Conservation (phyloP, 495 filamentous ascomycete species). For the Trichoderma reesei region DNA sequence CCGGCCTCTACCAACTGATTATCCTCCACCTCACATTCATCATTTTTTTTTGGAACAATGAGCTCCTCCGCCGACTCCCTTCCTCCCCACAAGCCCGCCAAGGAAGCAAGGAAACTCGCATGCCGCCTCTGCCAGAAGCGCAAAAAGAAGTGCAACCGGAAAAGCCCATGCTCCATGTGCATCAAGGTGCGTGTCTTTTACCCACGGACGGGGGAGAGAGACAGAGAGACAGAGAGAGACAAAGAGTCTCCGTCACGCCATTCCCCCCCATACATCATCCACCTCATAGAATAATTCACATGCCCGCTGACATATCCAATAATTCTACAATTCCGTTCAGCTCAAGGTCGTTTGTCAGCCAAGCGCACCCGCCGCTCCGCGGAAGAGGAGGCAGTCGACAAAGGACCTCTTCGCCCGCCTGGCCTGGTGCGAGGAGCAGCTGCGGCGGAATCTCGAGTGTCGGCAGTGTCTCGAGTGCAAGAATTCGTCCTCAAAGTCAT, state of each 20-base stretch:
- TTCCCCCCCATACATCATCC: no score
- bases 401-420: conserved; percentile 4
- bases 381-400: conserved; percentile 3
- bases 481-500: neutral
- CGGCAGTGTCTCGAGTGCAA: neutral
- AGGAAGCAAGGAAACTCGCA: neutral
- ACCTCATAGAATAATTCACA: neutral
- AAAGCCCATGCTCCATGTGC: conserved; percentile 5
- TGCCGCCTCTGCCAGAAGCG: conserved; percentile 4
- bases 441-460: neutral
- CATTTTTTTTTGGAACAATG: neutral
- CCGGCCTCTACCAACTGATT: neutral
- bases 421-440: conserved; percentile 5
- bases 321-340: neutral
- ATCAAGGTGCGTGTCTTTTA: neutral
- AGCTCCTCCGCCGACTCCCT: neutral
- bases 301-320: neutral
- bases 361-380: neutral
- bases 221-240: neutral
- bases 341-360: neutral
- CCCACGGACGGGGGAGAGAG: no score
- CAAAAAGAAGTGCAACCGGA: conserved; percentile 9
- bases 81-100: neutral
- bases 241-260: neutral
- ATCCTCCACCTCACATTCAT: neutral